Evolutionary conservation across 768 basidiomycete genomes (phyloP), one percentile per base, ranked within the genome.

Genomic region (Phaeotremella skinneri): DNA sequence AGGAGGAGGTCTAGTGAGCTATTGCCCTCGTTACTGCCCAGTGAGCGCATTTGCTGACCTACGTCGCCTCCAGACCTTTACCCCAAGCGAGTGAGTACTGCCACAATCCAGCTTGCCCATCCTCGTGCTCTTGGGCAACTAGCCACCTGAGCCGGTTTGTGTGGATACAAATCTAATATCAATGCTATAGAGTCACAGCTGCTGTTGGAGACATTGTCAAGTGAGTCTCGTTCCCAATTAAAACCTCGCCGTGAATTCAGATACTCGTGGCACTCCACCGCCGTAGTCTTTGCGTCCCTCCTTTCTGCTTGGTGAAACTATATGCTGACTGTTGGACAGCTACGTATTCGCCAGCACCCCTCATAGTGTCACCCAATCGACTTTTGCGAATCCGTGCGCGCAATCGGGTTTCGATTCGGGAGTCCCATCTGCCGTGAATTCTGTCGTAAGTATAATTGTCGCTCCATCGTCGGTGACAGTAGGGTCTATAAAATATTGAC

Each of bases 161-260:
- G 21, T 16, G 45, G 11, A 9, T 48, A 48, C 9, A n/a, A 16
- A 9, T 7, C 49, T 27, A 16, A 52, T 39, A 6, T 32, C 16
- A 9, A 7, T 32, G 30, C 14, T 6, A 14, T 11, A 56, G 27
- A 25, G 32, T 56, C 26, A 31, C 25, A 11, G 55, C 45, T 20
- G 55, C 47, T 23, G 25, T 49, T 32, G 55, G 55, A 17, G 55
- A 56, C 31, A 34, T 41, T 26, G 45, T 56, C 43, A 51, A 56
- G 55, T 57, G 31, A 11, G 48, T 52, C 21, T 37, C 26, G 20
- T 20, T 7, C 29, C 21, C 26, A 13, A 17, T 32, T 20, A 23
- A 25, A 16, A 16, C 9, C 20, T 4, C 17, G 21, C 5, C 61
- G 17, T 21, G n/a, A 14, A 32, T 4, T n/a, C n/a, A n/a, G n/a